Evolutionary conservation across 179 eudicot species (phyloP), one percentile per base, ranked within the genome.

Genomic region (Camellia oleifera): DNA sequence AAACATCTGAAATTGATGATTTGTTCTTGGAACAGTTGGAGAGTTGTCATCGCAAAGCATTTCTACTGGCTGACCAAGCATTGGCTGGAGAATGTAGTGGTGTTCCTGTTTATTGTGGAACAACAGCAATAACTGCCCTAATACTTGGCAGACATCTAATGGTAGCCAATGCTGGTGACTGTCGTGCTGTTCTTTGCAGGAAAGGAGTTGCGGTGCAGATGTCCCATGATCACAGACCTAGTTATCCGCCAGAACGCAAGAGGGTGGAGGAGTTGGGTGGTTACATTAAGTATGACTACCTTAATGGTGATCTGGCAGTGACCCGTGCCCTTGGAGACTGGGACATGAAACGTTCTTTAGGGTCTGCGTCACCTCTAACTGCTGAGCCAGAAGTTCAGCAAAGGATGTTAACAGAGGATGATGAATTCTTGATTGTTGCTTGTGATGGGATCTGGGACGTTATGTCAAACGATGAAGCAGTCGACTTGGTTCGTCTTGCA

Each of bases 121-220:
- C 99, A 66, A 94, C 99, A 45, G 99, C 99, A 80, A 82, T 96
- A 44, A 91, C 99, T 48, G 97, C 91, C 63, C 83, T 96, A 40
- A 72, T 96, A n/a, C 76, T 96, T 15, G 99, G 98, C 81, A 89
- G 95, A 84, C 87, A 79, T 83, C 79, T 91, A 67, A 56, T 89
- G 5, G 67, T 91, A 65, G 88, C 94, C 17, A 91, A 91, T 85
- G 92, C 86, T 48, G 94, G 94, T 17, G 94, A 91, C 77, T 89
- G 90, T 26, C 90, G 94, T 42, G 94, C 94, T 52, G 94, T 91
- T 53, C 81, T 91, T 45, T 90, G 91, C 61, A 81, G 88, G 79
- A 85, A 88, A 61, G 94, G 94, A 44, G 72, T 73, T 75, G 88
- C 92, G n/a, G 61, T 89, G 4, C 91, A 87, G 76, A 54, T 91